Percentiles rank a stretch among this genome's conserved stretches.
Conservation (phyloP, 768 basidiomycete genomes). For the Trametes villosa region DNA sequence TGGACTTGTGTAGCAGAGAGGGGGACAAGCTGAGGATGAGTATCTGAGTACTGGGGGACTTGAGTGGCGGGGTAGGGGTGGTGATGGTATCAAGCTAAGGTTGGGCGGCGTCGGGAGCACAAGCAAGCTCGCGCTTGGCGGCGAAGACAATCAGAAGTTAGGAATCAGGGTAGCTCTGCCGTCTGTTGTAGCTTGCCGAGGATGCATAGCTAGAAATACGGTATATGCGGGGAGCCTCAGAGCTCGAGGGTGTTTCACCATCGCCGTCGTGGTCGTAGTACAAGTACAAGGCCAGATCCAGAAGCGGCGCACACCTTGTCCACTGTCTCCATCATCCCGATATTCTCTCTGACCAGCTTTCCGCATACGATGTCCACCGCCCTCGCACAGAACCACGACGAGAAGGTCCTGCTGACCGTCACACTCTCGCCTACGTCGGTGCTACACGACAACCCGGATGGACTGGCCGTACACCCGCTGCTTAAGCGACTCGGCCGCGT, state of each 20-base stretch:
- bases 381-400: slow-evolving; percentile 38
- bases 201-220: no score
- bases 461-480: slow-evolving; percentile 40
- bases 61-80: neutral
- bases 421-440: slow-evolving; percentile 44
- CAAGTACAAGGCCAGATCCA: no score
- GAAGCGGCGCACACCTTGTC: slow-evolving; percentile 2
- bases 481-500: slow-evolving; percentile 46
- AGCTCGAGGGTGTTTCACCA: no score
- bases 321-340: neutral
- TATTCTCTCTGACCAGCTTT: no score
- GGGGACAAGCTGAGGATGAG: neutral
- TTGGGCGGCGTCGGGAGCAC: no score
- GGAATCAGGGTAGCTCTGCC: no score
- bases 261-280: no score
- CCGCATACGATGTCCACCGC: slow-evolving; percentile 30
- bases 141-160: no score
- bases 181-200: no score
- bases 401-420: slow-evolving; percentile 50
- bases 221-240: no score
- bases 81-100: slow-evolving; percentile 22
- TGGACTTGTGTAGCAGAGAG: neutral
- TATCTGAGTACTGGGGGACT: neutral
- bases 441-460: slow-evolving; percentile 36
- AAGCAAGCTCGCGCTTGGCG: no score